Base-by-base conservation (phyloP, 2,329 filamentous ascomycete genomes). In the Botrytis byssoidea region DNA sequence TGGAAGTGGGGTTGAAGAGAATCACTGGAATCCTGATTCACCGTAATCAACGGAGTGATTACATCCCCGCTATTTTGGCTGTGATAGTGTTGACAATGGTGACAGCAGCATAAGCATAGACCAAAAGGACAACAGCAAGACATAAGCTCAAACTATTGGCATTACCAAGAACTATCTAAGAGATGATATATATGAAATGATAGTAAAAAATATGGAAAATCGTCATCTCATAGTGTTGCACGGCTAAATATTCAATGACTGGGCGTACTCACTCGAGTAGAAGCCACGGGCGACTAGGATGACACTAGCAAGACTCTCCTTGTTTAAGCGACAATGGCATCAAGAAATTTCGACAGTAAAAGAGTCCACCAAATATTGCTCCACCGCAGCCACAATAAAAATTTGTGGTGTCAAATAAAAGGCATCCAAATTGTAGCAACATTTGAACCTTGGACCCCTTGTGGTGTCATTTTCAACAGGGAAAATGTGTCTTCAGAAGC, bases 311-410 rank as follows among this genome's bases (percentile, higher is more conserved):
- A 69, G 22, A 57, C 5, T 12, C 66, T 69, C 66, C 66, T 57
- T 57, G 10, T 42, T 69, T 69, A 69, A 57, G 66, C 66, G 66
- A 69, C 35, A 69, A 59, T 44, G 1, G 18, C n/a, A 44, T 16
- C 35, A 12, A 18, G 37, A 25, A 69, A 42, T 12, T 69, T 69
- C 5, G 66, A 69, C 66, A 57, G 7, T 44, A 14, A 44, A 42
- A 57, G 10, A 7, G 12, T 14, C n/a, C 1, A 69, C 4, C 6
- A 14, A 42, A 29, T 9, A 12, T 44, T 42, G 2, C 29, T 18
- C 44, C n/a, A 12, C n/a, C 18, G 7, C n/a, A 32, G 18, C 29
- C 22, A 9, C 18, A 57, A 42, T 18, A 7, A 25, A 32, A 10
- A 18, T 9, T 32, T 9, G n/a, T 18, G 22, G 5, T n/a, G 16